These are phyloP conservation scores for Cryptococcus jaspeensis DNA, from an alignment of 1,284 basidiomycete species.

Conservation along the genomic window DNA sequence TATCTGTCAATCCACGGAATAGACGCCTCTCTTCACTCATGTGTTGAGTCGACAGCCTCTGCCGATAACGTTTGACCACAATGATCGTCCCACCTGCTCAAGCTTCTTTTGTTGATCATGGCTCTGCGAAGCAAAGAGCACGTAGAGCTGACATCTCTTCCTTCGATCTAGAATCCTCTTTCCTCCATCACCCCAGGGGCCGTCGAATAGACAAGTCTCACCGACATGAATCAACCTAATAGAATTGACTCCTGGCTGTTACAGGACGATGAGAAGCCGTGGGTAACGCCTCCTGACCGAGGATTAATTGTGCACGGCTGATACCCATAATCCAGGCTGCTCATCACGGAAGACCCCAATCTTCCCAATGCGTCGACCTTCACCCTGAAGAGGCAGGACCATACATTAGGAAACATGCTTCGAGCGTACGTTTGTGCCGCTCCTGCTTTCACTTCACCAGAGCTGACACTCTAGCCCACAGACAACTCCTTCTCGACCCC, in stretches of 20 bases:
- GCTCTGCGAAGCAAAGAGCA: background rate
- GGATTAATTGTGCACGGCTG: background rate
- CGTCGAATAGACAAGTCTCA: no score
- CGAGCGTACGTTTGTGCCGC: slow-evolving; percentile 72
- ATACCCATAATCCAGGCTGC: slow-evolving; percentile 61
- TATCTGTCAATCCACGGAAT: slow-evolving; percentile 62
- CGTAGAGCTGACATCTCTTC: no score
- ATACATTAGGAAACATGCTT: slow-evolving; percentile 94
- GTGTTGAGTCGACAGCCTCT: slow-evolving; percentile 35
- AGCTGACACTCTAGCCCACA: slow-evolving; percentile 44
- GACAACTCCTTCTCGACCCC: slow-evolving; percentile 81
- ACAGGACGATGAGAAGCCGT: slow-evolving; percentile 89
- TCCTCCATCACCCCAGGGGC: no score
- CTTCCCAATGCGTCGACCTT: slow-evolving; percentile 95
- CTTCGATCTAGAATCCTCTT: no score
- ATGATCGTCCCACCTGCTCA: slow-evolving; percentile 25
- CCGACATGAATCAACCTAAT: slow-evolving; percentile 83
- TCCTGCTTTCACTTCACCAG: slow-evolving; percentile 2
- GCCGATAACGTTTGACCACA: slow-evolving; percentile 34
- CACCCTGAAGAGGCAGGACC: slow-evolving; percentile 93
- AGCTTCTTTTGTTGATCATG: slow-evolving; percentile 14
- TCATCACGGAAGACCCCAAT: slow-evolving; percentile 92
- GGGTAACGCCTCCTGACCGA: slow-evolving; percentile 55
- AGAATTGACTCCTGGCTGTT: slow-evolving; percentile 78
- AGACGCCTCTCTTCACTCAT: slow-evolving; percentile 33